A percentile compares a stretch with the other conserved stretches of the same genome.
phyloP scores from a whole-genome alignment of 148 eudicot genomes.

The Gaultheria prostrata region DNA sequence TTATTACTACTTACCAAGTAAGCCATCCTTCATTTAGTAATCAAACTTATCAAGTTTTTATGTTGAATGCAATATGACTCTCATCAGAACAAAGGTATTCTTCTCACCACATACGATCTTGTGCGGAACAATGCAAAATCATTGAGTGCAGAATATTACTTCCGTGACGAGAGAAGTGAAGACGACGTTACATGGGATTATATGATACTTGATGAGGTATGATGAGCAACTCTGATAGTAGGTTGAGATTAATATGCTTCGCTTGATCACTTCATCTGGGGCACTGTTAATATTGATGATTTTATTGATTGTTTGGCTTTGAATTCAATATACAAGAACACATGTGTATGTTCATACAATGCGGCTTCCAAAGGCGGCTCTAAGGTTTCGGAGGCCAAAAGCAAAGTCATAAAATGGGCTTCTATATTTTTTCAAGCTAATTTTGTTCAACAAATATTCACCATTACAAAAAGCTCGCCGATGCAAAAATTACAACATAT shows the following conservation, averaged over 20 bases:
- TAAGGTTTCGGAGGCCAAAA: too few species aligned
- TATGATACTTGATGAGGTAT: slow-evolving; percentile 96
- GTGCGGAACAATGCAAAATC: slow-evolving; percentile 79
- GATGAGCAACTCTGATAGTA: background rate
- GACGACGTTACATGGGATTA: slow-evolving; percentile 82
- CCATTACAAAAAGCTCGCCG: too few species aligned
- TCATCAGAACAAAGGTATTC: slow-evolving; percentile 79
- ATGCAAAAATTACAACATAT: too few species aligned
- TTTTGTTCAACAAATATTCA: too few species aligned
- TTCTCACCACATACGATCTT: slow-evolving; percentile 90
- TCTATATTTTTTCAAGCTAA: too few species aligned
- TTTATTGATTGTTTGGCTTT: background rate
- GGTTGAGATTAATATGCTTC: background rate
- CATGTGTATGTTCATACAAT: background rate
- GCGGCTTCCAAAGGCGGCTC: too few species aligned
- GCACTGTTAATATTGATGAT: background rate
- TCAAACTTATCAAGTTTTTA: background rate
- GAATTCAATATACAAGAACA: background rate
- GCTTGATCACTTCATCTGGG: background rate
- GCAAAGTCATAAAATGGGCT: too few species aligned
- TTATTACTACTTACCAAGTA: background rate
- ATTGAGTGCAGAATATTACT: slow-evolving; percentile 43
- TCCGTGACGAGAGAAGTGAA: slow-evolving; percentile 49
- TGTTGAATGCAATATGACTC: slow-evolving; percentile 7
- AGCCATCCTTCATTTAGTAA: background rate